Conservation (phyloP, 495 filamentous ascomycete genomes). For the Corynascus novoguineensis region DNA sequence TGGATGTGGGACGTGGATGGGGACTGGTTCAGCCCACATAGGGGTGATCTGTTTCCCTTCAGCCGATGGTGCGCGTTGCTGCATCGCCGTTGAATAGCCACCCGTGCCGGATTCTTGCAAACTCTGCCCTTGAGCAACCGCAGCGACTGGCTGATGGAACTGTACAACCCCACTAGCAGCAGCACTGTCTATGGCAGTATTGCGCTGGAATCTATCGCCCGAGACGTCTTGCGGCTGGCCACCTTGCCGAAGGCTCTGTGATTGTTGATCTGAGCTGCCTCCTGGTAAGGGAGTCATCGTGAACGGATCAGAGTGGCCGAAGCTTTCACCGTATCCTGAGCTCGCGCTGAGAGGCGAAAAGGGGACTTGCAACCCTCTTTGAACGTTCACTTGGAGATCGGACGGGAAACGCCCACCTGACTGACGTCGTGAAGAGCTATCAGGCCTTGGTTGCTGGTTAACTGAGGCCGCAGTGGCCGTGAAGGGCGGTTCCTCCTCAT, state of each 20-base stretch:
- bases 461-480: slow-evolving; percentile 51
- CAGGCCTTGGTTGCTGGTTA: slow-evolving; percentile 40
- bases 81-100: not conserved
- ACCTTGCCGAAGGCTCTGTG: not conserved
- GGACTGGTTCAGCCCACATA: slow-evolving; percentile 16
- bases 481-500: slow-evolving; percentile 79
- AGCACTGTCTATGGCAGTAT: not conserved
- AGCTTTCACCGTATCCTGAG: slow-evolving; percentile 50
- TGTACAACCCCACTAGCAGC: not conserved
- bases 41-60: not conserved
- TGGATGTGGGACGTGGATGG: slow-evolving; percentile 5
- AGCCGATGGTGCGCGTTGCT: not conserved
- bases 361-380: slow-evolving; percentile 68
- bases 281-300: slow-evolving; percentile 50
- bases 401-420: slow-evolving; percentile 88
- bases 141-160: not conserved
- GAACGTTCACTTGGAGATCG: slow-evolving; percentile 67
- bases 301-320: slow-evolving; percentile 53
- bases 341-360: slow-evolving; percentile 72
- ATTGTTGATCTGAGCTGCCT: slow-evolving; percentile 32
- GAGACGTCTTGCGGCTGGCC: not conserved
- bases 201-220: not conserved
- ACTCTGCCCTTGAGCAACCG: not conserved
- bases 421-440: slow-evolving; percentile 52
- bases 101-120: not conserved